Conservation (phyloP, 768 basidiomycete species). For the Daedaleopsis nitida region DNA sequence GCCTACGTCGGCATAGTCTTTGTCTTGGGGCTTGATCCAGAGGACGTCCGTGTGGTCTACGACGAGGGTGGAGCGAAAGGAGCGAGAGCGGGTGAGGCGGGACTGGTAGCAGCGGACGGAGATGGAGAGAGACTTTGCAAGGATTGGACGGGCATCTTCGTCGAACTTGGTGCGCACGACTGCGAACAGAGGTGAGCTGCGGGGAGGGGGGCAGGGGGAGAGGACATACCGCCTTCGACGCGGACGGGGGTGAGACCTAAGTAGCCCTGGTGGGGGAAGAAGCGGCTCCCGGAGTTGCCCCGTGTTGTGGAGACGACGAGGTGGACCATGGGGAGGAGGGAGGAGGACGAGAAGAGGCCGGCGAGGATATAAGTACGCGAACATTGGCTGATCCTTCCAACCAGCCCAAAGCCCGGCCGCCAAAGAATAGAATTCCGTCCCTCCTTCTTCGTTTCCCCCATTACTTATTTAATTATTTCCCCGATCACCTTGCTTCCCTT, state of each 20-base stretch:
- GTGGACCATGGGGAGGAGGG: constrained; percentile 58
- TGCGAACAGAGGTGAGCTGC: constrained; percentile 29
- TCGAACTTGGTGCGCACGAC: constrained; percentile 74
- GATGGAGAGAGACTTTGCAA: constrained; percentile 66
- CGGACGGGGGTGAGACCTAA: constrained; percentile 80
- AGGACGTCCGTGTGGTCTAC: constrained; percentile 67
- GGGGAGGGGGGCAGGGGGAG: neutral
- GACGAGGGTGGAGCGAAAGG: constrained; percentile 61
- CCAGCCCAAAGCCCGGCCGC: neutral
- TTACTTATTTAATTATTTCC: constrained; percentile 17
- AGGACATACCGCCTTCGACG: constrained; percentile 69
- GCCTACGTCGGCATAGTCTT: constrained; percentile 61
- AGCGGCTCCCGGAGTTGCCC: constrained; percentile 64
- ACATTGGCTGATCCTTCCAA: constrained; percentile 39
- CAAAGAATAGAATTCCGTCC: constrained; percentile 10
- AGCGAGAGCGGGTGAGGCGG: constrained; percentile 56
- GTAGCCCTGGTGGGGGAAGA: constrained; percentile 76
- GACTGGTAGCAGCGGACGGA: constrained; percentile 86
- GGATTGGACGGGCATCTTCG: constrained; percentile 67
- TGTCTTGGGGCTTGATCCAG: constrained; percentile 65
- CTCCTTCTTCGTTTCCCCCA: constrained; percentile 5
- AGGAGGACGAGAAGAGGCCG: constrained; percentile 23
- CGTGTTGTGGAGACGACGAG: constrained; percentile 69
- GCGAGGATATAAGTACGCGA: constrained; percentile 59
- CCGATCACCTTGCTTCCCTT: constrained; percentile 9